Conservation (phyloP, 2,329 filamentous ascomycete species). For the Diaporthe eres region DNA sequence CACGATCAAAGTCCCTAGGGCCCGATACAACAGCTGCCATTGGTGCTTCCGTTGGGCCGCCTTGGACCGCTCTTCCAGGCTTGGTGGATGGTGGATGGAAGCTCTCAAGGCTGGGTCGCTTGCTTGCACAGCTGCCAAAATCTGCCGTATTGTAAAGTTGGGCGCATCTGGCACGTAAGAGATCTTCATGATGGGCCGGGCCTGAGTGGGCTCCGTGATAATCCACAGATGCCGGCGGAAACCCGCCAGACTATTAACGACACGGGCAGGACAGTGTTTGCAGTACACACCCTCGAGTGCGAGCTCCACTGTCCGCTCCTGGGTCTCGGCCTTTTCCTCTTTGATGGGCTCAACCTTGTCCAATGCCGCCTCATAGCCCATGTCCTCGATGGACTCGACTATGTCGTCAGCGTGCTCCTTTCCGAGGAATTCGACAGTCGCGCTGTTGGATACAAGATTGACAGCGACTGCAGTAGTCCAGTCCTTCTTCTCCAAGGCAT, state of each 20-base stretch:
- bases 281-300: conserved; percentile 82
- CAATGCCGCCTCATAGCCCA: conserved; percentile 77
- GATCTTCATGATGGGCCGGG: conserved; percentile 78
- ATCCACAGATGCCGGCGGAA: conserved; percentile 68
- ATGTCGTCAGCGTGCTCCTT: conserved; percentile 61
- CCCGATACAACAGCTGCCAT: conserved; percentile 76
- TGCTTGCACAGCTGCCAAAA: conserved; percentile 76
- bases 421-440: conserved; percentile 69
- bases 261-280: conserved; percentile 75
- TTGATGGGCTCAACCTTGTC: conserved; percentile 61
- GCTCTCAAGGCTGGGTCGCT: conserved; percentile 76
- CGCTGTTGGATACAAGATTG: conserved; percentile 78
- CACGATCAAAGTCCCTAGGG: conserved; percentile 76
- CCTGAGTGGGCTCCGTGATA: conserved; percentile 66
- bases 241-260: conserved; percentile 66
- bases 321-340: conserved; percentile 46
- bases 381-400: conserved; percentile 68
- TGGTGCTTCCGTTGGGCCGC: conserved; percentile 80
- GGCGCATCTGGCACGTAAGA: conserved; percentile 79
- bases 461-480: conserved; percentile 72
- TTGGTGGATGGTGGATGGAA: conserved; percentile 83
- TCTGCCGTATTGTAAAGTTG: conserved; percentile 79
- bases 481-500: conserved; percentile 68
- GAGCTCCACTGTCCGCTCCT: conserved; percentile 73
- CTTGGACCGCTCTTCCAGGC: conserved; percentile 85